A percentile compares a stretch with the other conserved stretches of the same genome.
These are phyloP conservation scores for Lagenidium sp. DNA, from an alignment of 352 stramenopile genomes.

Conservation along the genomic window DNA sequence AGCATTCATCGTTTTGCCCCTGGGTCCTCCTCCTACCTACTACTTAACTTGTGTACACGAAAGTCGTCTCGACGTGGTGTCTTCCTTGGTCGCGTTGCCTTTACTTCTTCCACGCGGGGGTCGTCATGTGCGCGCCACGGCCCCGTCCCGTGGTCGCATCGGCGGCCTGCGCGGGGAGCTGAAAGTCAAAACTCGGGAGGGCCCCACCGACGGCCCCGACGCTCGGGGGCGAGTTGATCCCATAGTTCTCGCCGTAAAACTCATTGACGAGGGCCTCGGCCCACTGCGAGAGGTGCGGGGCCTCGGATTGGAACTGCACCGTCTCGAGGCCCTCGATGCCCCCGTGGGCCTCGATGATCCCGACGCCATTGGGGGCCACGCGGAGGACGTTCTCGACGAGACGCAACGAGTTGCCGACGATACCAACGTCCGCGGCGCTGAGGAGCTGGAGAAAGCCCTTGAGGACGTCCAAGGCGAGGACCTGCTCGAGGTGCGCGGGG, in stretches of 20 bases:
- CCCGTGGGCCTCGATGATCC: constrained; percentile 44
- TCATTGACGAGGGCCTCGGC: constrained; percentile 69
- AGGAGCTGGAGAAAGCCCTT: constrained; percentile 49
- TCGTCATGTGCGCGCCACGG: constrained; percentile 61
- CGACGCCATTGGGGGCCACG: constrained; percentile 38
- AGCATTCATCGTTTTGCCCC: neutral
- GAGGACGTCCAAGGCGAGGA: constrained; percentile 51
- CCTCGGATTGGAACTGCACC: constrained; percentile 58
- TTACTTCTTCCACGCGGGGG: constrained; percentile 58
- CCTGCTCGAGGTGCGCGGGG: constrained; percentile 27
- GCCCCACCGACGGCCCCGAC: constrained; percentile 10
- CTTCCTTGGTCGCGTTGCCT: neutral
- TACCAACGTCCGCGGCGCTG: constrained; percentile 41
- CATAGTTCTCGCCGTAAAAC: constrained; percentile 81
- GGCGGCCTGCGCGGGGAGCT: constrained; percentile 8
- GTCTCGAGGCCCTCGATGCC: constrained; percentile 76
- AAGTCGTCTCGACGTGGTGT: neutral
- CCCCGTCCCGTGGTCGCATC: constrained; percentile 21
- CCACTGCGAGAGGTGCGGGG: constrained; percentile 52
- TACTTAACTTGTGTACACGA: neutral
- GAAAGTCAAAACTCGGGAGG: constrained; percentile 13
- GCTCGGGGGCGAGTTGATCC: constrained; percentile 52
- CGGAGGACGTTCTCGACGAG: constrained; percentile 77
- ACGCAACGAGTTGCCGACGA: constrained; percentile 70
- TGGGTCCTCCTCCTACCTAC: neutral